These are phyloP conservation scores for Mortierella antarctica DNA, from an alignment of 192 early-diverging fungal species.

Conservation along the genomic window DNA sequence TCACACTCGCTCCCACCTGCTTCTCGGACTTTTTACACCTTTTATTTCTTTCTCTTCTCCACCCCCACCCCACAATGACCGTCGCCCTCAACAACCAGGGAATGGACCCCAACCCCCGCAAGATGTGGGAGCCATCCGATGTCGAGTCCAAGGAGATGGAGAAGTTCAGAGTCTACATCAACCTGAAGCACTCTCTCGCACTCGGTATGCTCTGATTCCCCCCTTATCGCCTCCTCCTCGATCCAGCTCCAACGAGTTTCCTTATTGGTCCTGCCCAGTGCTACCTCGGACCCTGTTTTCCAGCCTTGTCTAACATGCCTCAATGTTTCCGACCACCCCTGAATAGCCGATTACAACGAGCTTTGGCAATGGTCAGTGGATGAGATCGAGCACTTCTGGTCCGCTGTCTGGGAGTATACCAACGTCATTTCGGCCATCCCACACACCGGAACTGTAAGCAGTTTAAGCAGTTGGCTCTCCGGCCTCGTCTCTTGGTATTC, in stretches of 20 bases:
- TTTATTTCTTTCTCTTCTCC: background rate
- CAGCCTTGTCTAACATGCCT: conserved; percentile 5
- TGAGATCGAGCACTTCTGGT: conserved; percentile 86
- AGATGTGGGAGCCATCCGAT: conserved; percentile 74
- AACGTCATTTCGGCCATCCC: conserved; percentile 61
- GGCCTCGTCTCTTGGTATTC: background rate
- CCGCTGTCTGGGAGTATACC: conserved; percentile 84
- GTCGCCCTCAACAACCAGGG: conserved; percentile 21
- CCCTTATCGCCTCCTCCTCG: background rate
- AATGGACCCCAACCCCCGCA: conserved; percentile 49
- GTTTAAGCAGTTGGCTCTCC: background rate
- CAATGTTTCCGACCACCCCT: background rate
- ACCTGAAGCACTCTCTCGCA: conserved; percentile 70
- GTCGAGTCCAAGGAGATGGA: conserved; percentile 69
- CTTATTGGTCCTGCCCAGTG: conserved; percentile 1
- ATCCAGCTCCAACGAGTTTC: background rate
- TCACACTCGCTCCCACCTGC: background rate
- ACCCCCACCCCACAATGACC: conserved; percentile 14
- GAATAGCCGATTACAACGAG: conserved; percentile 72
- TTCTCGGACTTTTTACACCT: too few species aligned
- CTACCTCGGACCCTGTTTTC: conserved; percentile 1
- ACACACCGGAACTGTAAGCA: conserved; percentile 42
- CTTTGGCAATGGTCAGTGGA: conserved; percentile 88
- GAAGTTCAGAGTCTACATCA: conserved; percentile 79
- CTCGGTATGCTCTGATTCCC: conserved; percentile 56